These are phyloP conservation scores for Akanthomyces uredinophilus DNA, from an alignment of 2,329 filamentous ascomycete genomes.

Conservation along the genomic window DNA sequence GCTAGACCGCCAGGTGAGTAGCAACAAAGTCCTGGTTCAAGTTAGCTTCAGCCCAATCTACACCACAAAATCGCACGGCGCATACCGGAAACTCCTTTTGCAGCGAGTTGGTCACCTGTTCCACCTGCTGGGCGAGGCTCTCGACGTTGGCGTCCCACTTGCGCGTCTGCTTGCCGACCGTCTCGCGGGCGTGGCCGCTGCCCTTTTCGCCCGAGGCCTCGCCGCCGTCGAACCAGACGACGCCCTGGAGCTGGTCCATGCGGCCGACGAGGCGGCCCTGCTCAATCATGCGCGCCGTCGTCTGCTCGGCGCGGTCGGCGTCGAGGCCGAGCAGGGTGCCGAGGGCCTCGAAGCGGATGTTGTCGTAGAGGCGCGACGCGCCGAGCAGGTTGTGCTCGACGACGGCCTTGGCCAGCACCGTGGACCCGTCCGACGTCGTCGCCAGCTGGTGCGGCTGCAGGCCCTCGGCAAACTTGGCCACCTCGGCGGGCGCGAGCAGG, in stretches of 20 bases:
- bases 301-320: conserved; percentile 78
- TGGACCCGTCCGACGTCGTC: conserved; percentile 82
- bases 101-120: conserved; percentile 75
- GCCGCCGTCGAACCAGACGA: conserved; percentile 79
- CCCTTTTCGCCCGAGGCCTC: conserved; percentile 66
- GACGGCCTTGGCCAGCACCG: conserved; percentile 87
- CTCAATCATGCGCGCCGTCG: conserved; percentile 92
- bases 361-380: conserved; percentile 72
- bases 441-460: conserved; percentile 86
- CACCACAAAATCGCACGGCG: background rate
- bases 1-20: conserved; percentile 42
- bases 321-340: conserved; percentile 73
- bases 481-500: conserved; percentile 74
- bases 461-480: conserved; percentile 75
- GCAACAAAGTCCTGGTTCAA: conserved; percentile 49
- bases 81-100: conserved; percentile 71
- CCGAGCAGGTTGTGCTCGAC: conserved; percentile 94
- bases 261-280: conserved; percentile 80
- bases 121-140: conserved; percentile 80
- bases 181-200: conserved; percentile 58
- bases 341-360: conserved; percentile 71
- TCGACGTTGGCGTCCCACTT: conserved; percentile 89
- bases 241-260: conserved; percentile 88
- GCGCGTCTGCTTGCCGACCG: conserved; percentile 66
- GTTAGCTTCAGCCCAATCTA: conserved; percentile 1